phyloP scores from a whole-genome alignment of 2,329 filamentous ascomycete genomes.

The Penicillium digitatum region DNA sequence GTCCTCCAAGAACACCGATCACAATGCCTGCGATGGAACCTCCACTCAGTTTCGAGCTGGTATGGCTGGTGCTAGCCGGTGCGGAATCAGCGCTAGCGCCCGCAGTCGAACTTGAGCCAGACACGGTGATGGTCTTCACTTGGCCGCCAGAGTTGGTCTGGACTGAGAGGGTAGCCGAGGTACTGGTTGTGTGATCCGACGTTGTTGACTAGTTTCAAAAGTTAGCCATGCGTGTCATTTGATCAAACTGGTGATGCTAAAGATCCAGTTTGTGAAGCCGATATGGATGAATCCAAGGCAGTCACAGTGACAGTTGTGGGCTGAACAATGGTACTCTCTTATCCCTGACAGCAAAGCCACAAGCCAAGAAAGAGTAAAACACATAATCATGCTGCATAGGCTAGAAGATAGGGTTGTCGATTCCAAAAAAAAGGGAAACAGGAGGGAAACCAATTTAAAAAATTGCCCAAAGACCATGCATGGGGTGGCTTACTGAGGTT shows the following conservation, averaged over 20 bases:
- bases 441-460: constrained; percentile 7
- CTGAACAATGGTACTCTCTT: constrained; percentile 18
- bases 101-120: constrained; percentile 16
- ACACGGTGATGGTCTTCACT: constrained; percentile 31
- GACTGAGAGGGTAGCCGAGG: constrained; percentile 13
- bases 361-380: constrained; percentile 9
- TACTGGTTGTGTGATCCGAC: constrained; percentile 13
- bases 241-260: neutral
- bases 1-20: constrained; percentile 39
- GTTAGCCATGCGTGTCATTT: constrained; percentile 4
- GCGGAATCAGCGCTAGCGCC: constrained; percentile 16
- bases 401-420: neutral
- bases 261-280: constrained; percentile 13
- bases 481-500: constrained; percentile 25
- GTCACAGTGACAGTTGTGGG: constrained; percentile 18
- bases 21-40: constrained; percentile 46
- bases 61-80: constrained; percentile 11
- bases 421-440: neutral
- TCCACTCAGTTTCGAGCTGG: constrained; percentile 32
- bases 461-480: neutral
- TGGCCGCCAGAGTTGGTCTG: constrained; percentile 26
- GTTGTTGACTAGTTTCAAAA: constrained; percentile 11
- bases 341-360: constrained; percentile 18
- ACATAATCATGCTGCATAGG: neutral
- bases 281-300: neutral